Evolutionary conservation across 257 asterid species (phyloP).

Genomic region (Forsythia suspensa): DNA sequence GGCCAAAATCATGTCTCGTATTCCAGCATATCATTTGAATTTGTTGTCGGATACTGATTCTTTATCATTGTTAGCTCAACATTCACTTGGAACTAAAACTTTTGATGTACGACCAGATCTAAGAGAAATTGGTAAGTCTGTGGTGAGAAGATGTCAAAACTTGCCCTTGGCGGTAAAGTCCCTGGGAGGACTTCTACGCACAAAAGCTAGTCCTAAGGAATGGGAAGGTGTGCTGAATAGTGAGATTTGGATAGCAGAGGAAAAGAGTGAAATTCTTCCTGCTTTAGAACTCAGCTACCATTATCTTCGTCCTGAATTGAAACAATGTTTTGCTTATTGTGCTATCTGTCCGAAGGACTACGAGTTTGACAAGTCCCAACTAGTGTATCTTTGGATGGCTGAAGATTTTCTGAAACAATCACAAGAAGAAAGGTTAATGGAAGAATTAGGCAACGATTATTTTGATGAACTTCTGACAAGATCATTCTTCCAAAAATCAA

Average conservation of each 20-base stretch:
- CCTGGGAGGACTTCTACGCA: constrained; percentile 33
- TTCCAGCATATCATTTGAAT: not conserved
- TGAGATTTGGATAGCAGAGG: constrained; percentile 28
- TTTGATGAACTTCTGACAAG: constrained; percentile 28
- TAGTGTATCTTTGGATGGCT: constrained; percentile 37
- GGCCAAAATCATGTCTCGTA: not conserved
- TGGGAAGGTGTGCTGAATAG: constrained; percentile 28
- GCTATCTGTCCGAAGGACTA: constrained; percentile 31
- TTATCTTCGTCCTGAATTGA: constrained; percentile 32
- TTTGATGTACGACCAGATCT: constrained; percentile 18
- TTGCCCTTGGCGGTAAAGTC: constrained; percentile 36
- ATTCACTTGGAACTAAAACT: constrained; percentile 20
- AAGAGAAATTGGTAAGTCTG: constrained; percentile 19
- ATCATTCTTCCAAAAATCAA: constrained; percentile 29
- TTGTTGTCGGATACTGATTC: constrained; percentile 15
- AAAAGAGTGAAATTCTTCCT: constrained; percentile 24
- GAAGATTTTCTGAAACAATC: constrained; percentile 31
- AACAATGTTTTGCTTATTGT: constrained; percentile 31
- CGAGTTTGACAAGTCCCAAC: constrained; percentile 21
- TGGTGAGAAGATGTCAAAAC: constrained; percentile 29
- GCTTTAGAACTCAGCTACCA: constrained; percentile 31
- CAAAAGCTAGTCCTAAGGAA: constrained; percentile 16
- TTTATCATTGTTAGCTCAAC: constrained; percentile 27
- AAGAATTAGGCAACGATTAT: constrained; percentile 30
- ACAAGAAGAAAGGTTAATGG: constrained; percentile 21